Conservation (phyloP, 2,329 filamentous ascomycete genomes). For the Botryotinia narcissicola region DNA sequence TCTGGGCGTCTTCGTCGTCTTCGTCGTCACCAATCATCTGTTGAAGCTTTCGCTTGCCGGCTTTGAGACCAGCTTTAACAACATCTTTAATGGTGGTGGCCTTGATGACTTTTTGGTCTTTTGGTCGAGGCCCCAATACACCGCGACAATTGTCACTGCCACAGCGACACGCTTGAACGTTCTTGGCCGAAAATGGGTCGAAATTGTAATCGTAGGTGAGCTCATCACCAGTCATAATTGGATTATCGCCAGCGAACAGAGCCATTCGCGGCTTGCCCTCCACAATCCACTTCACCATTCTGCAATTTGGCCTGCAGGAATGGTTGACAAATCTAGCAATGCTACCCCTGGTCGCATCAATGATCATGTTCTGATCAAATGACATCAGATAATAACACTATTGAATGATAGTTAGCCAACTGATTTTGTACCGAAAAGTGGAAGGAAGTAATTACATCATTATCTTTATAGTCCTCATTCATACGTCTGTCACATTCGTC, state of each 20-base stretch:
- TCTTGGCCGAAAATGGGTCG: conserved; percentile 66
- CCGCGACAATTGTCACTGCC: conserved; percentile 63
- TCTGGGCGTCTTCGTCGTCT: conserved; percentile 27
- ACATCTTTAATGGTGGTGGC: conserved; percentile 40
- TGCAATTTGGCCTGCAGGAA: conserved; percentile 92
- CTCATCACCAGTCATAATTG: conserved; percentile 93
- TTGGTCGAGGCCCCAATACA: conserved; percentile 60
- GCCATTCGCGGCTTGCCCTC: conserved; percentile 93
- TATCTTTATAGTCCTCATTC: conserved; percentile 90
- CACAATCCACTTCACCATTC: conserved; percentile 98
- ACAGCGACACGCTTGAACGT: conserved; percentile 65
- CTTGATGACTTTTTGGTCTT: conserved; percentile 52
- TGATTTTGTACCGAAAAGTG: conserved; percentile 17
- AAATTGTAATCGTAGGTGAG: conserved; percentile 90
- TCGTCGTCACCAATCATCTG: conserved; percentile 45
- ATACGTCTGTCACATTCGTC: conserved; percentile 90
- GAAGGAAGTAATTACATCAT: conserved; percentile 62
- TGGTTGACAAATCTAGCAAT: conserved; percentile 98
- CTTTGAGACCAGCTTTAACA: conserved; percentile 43
- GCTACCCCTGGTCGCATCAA: conserved; percentile 92
- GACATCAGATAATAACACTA: conserved; percentile 99
- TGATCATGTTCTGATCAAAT: conserved; percentile 97
- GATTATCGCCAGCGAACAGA: conserved; percentile 84
- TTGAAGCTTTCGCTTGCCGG: conserved; percentile 56
- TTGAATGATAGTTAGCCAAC: conserved; percentile 22